Conservation (phyloP, 495 filamentous ascomycete genomes). For the Daldinia childiae region DNA sequence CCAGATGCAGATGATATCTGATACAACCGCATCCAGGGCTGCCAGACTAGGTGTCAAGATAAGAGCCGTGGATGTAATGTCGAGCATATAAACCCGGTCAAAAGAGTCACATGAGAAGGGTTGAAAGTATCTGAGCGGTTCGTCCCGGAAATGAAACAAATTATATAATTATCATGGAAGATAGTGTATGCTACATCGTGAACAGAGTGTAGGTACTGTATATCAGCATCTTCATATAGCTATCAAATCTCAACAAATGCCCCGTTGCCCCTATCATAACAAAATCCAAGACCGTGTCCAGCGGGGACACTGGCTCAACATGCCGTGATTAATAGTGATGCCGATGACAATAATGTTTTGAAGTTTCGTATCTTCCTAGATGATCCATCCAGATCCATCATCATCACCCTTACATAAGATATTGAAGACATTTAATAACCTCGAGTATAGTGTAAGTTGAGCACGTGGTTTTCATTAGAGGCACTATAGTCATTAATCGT, state of each 20-base stretch:
- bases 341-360: neutral
- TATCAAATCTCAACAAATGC: neutral
- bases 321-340: neutral
- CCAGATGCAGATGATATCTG: constrained; percentile 1
- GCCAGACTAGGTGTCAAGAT: neutral
- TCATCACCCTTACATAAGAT: too few relatives aligned
- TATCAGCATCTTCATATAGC: neutral
- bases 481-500: too few relatives aligned
- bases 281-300: neutral
- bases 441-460: too few relatives aligned
- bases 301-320: neutral
- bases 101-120: neutral
- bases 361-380: too few relatives aligned
- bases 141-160: neutral
- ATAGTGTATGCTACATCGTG: neutral
- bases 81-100: neutral
- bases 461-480: too few relatives aligned
- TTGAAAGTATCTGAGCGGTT: neutral
- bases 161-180: neutral
- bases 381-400: too few relatives aligned
- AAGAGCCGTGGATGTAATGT: neutral
- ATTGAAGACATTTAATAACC: too few relatives aligned
- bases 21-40: neutral
- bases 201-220: neutral
- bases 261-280: too few relatives aligned